phyloP scores from a whole-genome alignment of 2,329 filamentous ascomycete species.

The Talaromyces sp. region DNA sequence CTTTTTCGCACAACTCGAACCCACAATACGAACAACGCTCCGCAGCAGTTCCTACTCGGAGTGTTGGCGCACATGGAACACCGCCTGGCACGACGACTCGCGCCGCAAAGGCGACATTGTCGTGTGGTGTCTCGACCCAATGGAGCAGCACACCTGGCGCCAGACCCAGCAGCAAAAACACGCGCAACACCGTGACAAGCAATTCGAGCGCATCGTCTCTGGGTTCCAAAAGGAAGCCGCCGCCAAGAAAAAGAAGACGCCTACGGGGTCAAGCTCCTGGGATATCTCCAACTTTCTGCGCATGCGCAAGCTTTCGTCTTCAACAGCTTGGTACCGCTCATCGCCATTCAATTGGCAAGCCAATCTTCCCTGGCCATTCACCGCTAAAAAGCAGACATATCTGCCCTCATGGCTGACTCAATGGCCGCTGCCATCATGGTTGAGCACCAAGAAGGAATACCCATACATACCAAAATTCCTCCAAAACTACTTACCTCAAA shows the following conservation, averaged over 20 bases:
- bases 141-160: constrained; percentile 32
- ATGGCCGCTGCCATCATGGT: constrained; percentile 4
- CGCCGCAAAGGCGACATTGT: constrained; percentile 58
- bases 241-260: not conserved
- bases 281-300: not conserved
- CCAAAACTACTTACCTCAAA: constrained; percentile 2
- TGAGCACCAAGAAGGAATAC: not conserved
- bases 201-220: constrained; percentile 32
- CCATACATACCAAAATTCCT: constrained; percentile 4
- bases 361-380: constrained; percentile 5
- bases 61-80: constrained; percentile 58
- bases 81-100: constrained; percentile 58
- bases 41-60: constrained; percentile 47
- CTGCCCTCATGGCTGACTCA: not conserved
- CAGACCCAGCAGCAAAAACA: constrained; percentile 18
- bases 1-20: constrained; percentile 56
- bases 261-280: not conserved
- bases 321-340: not conserved
- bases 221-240: constrained; percentile 22
- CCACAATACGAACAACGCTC: constrained; percentile 40
- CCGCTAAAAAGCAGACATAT: not conserved
- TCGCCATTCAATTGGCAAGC: not conserved
- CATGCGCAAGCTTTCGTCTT: not conserved
- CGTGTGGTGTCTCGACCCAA: constrained; percentile 50
- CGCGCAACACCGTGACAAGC: constrained; percentile 20